A percentile compares a stretch with the other conserved stretches of the same genome.
Conservation (phyloP, 2,329 filamentous ascomycete genomes). For the Alternaria triticimaculans region DNA sequence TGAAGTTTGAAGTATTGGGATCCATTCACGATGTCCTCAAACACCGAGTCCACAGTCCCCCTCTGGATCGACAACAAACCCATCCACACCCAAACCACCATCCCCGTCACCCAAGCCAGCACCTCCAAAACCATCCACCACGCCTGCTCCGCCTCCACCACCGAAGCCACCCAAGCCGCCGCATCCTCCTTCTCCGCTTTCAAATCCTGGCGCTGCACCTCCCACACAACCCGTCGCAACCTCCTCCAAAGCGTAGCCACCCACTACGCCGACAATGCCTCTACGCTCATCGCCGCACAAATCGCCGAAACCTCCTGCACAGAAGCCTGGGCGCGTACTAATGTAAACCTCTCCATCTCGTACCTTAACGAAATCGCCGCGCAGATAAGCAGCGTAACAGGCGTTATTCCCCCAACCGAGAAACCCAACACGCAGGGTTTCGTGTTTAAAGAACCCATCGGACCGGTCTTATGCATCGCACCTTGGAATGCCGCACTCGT, state of each 20-base stretch:
- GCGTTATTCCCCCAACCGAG: conserved; percentile 33
- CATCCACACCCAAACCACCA: conserved; percentile 47
- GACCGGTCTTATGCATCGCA: conserved; percentile 10
- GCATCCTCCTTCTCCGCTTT: conserved; percentile 69
- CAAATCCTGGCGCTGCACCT: conserved; percentile 68
- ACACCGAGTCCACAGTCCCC: conserved; percentile 36
- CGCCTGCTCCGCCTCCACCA: conserved; percentile 61
- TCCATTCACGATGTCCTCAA: not conserved
- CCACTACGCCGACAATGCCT: conserved; percentile 62
- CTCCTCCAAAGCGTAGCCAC: conserved; percentile 72
- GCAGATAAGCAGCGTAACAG: conserved; percentile 20
- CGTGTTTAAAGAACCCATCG: conserved; percentile 42
- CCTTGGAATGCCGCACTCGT: conserved; percentile 59
- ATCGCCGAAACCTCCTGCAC: conserved; percentile 61
- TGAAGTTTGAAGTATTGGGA: not conserved
- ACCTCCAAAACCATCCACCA: conserved; percentile 60
- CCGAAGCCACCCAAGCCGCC: conserved; percentile 61
- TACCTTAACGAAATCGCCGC: conserved; percentile 58
- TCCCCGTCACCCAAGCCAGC: conserved; percentile 63
- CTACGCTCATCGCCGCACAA: conserved; percentile 67
- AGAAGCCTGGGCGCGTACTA: conserved; percentile 46
- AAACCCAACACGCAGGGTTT: conserved; percentile 36
- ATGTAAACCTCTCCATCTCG: conserved; percentile 43
- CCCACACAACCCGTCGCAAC: conserved; percentile 67
- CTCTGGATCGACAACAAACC: conserved; percentile 55